Evolutionary conservation across 2,329 filamentous ascomycete species (phyloP).

Genomic region (Cladosporium halotolerans): DNA sequence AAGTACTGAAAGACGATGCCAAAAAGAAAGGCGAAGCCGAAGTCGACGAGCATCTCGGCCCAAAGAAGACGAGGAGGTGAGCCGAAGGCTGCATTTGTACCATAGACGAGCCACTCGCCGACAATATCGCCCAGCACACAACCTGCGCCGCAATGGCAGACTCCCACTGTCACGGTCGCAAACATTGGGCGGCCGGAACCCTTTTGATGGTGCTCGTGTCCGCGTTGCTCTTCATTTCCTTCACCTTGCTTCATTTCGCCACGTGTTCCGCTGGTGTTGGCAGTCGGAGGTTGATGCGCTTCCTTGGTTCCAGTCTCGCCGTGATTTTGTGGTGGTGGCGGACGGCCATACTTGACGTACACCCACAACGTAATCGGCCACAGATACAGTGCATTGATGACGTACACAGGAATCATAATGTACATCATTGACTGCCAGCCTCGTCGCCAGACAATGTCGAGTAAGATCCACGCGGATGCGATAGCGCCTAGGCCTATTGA

Average conservation of each 20-base stretch:
- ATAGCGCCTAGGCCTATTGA: no score
- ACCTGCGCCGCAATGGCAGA: conserved; percentile 30
- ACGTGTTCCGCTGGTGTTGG: no score
- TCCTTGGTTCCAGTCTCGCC: no score
- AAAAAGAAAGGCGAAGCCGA: conserved; percentile 25
- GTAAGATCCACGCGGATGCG: no score
- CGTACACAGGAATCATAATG: conserved; percentile 20
- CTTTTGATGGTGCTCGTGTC: conserved; percentile 11
- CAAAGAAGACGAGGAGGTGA: neutral
- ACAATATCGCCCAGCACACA: conserved; percentile 31
- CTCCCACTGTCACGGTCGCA: conserved; percentile 25
- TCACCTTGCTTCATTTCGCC: no score
- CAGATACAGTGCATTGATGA: conserved; percentile 22
- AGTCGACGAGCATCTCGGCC: conserved; percentile 17
- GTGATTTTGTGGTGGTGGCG: neutral
- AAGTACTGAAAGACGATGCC: conserved; percentile 31
- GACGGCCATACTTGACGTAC: conserved; percentile 21
- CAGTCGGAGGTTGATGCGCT: no score
- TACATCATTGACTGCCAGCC: neutral
- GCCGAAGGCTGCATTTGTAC: conserved; percentile 16
- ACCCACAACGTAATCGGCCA: conserved; percentile 19
- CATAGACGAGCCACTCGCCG: conserved; percentile 31
- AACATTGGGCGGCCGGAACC: conserved; percentile 16
- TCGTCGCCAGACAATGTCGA: no score
- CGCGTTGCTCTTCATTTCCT: neutral